Evolutionary conservation across 331 rosid genomes (phyloP).

Genomic region (Dryas integrifolia): DNA sequence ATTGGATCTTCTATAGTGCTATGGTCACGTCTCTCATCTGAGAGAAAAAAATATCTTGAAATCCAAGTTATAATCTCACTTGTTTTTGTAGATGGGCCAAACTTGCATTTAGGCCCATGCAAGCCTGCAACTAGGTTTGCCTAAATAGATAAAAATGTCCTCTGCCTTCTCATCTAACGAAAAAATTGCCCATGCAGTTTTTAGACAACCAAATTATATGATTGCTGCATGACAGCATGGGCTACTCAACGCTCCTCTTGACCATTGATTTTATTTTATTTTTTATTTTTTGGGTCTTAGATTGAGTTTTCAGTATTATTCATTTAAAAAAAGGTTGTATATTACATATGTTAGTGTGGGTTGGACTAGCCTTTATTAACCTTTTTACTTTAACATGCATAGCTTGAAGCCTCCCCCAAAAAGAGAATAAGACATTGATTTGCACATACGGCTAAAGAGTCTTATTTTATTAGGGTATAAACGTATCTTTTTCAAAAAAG

Average conservation of each 20-base stretch:
- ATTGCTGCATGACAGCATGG: background rate
- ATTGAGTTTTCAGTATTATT: too few species aligned
- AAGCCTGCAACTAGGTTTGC: background rate
- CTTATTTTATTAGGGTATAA: slow-evolving; percentile 1
- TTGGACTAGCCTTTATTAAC: background rate
- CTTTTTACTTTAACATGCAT: background rate
- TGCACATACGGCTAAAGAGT: background rate
- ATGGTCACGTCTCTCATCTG: too few species aligned
- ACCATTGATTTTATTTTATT: too few species aligned
- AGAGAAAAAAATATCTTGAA: too few species aligned
- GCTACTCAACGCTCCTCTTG: too few species aligned
- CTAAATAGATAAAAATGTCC: background rate
- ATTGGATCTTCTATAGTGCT: too few species aligned
- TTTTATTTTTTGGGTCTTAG: background rate
- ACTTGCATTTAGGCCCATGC: background rate
- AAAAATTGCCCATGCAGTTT: background rate
- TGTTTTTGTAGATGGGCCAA: background rate
- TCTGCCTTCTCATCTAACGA: background rate
- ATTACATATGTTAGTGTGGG: too few species aligned
- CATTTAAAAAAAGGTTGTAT: too few species aligned
- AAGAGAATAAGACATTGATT: background rate
- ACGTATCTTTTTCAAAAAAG: too few species aligned
- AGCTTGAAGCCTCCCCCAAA: background rate
- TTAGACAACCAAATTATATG: background rate
- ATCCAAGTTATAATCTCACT: background rate